Evolutionary conservation across 2,329 filamentous ascomycete species (phyloP).

Genomic region (Fusarium humuli): DNA sequence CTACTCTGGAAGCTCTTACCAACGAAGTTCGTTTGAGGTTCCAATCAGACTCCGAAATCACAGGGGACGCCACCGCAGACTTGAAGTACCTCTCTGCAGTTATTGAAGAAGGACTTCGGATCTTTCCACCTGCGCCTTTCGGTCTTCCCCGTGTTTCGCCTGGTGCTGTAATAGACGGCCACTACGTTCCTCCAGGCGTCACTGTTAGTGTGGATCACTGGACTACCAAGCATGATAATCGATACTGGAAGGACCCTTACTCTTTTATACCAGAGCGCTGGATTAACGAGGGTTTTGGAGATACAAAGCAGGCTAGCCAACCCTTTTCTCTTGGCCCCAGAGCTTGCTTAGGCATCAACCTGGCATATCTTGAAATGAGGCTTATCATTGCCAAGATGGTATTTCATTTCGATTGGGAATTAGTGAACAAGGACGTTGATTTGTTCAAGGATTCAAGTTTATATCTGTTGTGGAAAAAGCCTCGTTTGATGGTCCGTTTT

Average conservation of each 20-base stretch:
- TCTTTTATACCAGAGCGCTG: slow-evolving; percentile 10
- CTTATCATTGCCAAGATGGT: not conserved
- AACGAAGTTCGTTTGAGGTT: not conserved
- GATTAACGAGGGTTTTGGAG: not conserved
- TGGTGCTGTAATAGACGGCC: slow-evolving; percentile 5
- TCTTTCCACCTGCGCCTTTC: slow-evolving; percentile 7
- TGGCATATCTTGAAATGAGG: slow-evolving; percentile 6
- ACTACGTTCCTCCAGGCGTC: slow-evolving; percentile 5
- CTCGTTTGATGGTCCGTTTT: slow-evolving; percentile 6
- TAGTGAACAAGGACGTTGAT: not conserved
- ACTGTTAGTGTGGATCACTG: slow-evolving; percentile 2
- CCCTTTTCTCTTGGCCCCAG: slow-evolving; percentile 9
- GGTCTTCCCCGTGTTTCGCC: slow-evolving; percentile 12
- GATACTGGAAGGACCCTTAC: not conserved
- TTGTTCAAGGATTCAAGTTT: not conserved
- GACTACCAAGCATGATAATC: slow-evolving; percentile 1
- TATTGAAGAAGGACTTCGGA: slow-evolving; percentile 19
- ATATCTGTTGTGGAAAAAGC: not conserved
- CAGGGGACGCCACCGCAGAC: not conserved
- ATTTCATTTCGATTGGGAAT: slow-evolving; percentile 4
- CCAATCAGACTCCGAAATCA: not conserved
- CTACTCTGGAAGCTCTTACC: not conserved
- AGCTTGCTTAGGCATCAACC: slow-evolving; percentile 4
- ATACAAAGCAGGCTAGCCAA: not conserved
- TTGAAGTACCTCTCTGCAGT: slow-evolving; percentile 6